phyloP scores from a whole-genome alignment of 2,329 filamentous ascomycete genomes.

The Botrytis byssoidea region DNA sequence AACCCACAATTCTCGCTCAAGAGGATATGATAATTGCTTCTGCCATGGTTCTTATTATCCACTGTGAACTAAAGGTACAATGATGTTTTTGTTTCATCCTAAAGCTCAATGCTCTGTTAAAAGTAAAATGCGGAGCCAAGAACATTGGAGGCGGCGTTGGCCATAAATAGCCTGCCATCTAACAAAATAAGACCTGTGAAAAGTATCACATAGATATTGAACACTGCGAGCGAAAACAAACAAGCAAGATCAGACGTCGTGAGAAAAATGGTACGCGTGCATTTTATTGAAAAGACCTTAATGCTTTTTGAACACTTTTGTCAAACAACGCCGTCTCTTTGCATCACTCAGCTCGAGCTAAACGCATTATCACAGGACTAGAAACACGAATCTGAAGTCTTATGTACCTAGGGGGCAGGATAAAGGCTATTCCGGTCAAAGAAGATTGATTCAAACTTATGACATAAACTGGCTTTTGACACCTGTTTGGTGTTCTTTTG shows the following conservation, averaged over 20 bases:
- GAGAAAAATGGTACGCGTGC: neutral
- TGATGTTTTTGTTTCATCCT: neutral
- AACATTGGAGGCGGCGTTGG: neutral
- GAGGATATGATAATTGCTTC: neutral
- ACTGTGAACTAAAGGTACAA: neutral
- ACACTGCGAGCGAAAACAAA: neutral
- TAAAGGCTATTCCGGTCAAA: neutral
- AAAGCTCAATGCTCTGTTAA: neutral
- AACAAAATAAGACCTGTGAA: neutral
- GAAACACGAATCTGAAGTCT: neutral
- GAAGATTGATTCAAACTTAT: neutral
- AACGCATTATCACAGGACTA: neutral
- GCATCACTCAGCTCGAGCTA: neutral
- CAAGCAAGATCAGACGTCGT: neutral
- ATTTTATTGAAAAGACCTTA: neutral
- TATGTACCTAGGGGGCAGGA: neutral
- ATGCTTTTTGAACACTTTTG: neutral
- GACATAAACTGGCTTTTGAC: neutral
- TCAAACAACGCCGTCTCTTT: neutral
- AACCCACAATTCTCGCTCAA: neutral
- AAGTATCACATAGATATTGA: neutral
- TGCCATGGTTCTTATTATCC: neutral
- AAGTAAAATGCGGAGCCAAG: neutral
- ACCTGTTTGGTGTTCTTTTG: neutral
- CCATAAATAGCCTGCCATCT: neutral